Evolutionary conservation across 1,284 basidiomycete genomes (phyloP).

Genomic region (Gymnopus androsaceus): DNA sequence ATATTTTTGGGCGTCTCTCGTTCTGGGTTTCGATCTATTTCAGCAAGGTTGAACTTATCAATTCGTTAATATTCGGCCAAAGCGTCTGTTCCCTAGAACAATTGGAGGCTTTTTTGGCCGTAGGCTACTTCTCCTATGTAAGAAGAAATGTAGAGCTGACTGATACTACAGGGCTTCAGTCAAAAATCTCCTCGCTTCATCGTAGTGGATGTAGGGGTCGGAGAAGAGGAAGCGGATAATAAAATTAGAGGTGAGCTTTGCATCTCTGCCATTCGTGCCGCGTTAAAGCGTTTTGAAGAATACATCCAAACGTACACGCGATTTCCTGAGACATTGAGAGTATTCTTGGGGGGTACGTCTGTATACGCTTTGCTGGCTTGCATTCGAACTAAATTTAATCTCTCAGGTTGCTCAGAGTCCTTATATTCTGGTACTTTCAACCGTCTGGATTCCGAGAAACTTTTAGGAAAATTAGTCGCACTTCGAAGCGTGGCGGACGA

Average conservation of each 20-base stretch:
- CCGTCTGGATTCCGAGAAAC: slow-evolving; percentile 57
- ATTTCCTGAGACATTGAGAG: slow-evolving; percentile 72
- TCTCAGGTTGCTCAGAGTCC: slow-evolving; percentile 23
- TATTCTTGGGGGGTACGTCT: slow-evolving; percentile 68
- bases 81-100: slow-evolving; percentile 63
- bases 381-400: not conserved
- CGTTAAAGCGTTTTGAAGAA: slow-evolving; percentile 45
- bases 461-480: slow-evolving; percentile 67
- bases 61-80: slow-evolving; percentile 49
- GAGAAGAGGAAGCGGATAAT: slow-evolving; percentile 61
- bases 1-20: slow-evolving; percentile 58
- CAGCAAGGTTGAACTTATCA: slow-evolving; percentile 57
- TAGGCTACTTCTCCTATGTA: slow-evolving; percentile 20
- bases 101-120: slow-evolving; percentile 62
- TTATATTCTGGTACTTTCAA: slow-evolving; percentile 47
- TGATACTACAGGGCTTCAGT: slow-evolving; percentile 58
- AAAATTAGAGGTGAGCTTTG: slow-evolving; percentile 70
- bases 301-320: slow-evolving; percentile 73
- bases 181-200: slow-evolving; percentile 69
- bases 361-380: not conserved
- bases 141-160: not conserved
- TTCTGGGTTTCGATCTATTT: slow-evolving; percentile 75
- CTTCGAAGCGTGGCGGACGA: slow-evolving; percentile 51
- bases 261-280: not conserved
- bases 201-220: slow-evolving; percentile 71